Percentiles rank a stretch among this genome's conserved stretches.
phyloP scores from a whole-genome alignment of 2,329 filamentous ascomycete species.

The Venturia nashicola region DNA sequence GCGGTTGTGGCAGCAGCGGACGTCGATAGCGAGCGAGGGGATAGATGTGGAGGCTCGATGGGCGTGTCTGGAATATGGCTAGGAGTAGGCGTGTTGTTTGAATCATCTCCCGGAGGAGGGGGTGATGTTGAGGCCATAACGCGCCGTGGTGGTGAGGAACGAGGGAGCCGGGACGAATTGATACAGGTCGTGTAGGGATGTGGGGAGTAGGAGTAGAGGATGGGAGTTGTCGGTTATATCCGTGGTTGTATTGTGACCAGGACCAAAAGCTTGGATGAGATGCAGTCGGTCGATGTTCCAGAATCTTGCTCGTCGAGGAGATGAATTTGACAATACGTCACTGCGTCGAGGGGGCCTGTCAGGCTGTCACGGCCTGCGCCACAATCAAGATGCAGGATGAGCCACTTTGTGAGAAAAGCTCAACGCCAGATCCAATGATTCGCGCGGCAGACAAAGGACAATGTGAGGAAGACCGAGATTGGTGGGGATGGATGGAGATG shows the following conservation, averaged over 20 bases:
- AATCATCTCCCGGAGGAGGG: background rate
- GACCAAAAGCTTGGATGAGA: background rate
- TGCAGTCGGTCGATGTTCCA: background rate
- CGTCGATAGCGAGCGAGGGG: slow-evolving; percentile 42
- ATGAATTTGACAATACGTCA: background rate
- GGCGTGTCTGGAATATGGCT: slow-evolving; percentile 10
- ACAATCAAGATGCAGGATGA: background rate
- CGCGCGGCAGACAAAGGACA: background rate
- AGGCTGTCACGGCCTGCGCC: background rate
- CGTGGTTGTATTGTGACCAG: background rate
- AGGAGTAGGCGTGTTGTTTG: background rate
- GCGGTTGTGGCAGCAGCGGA: slow-evolving; percentile 30
- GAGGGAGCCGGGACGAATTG: background rate
- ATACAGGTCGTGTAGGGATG: background rate
- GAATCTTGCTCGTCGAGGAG: background rate
- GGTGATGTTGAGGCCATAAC: background rate
- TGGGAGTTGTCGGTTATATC: background rate
- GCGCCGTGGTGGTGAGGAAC: background rate
- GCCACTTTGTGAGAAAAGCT: background rate
- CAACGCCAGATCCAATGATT: background rate
- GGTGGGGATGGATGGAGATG: too few relatives aligned
- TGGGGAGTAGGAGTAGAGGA: background rate
- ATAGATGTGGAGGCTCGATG: slow-evolving; percentile 34
- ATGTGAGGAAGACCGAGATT: background rate
- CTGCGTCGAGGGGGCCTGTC: background rate